Evolutionary conservation across 176 grass and related monocot genomes (phyloP).

Genomic region (Cenchrus fungigraminus): DNA sequence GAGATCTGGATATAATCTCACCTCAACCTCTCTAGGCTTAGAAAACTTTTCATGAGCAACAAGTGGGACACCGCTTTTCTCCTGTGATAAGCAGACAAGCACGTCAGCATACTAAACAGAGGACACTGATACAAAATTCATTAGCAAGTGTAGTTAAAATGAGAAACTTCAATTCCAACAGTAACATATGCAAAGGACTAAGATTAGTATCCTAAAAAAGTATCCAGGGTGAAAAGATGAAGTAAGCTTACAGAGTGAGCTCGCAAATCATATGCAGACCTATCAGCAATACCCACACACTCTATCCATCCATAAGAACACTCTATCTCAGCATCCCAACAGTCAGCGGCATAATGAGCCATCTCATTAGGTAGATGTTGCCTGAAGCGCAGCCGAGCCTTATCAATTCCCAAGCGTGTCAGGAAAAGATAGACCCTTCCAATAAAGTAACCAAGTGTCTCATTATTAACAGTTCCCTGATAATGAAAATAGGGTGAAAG

Average conservation of each 20-base stretch:
- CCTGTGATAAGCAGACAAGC: constrained; percentile 41
- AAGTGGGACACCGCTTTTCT: constrained; percentile 78
- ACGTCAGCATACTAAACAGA: not conserved
- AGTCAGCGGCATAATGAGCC: constrained; percentile 89
- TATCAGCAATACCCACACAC: constrained; percentile 84
- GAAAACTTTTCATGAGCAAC: constrained; percentile 76
- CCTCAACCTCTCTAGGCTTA: constrained; percentile 82
- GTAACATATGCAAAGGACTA: constrained; percentile 5
- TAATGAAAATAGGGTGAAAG: not conserved
- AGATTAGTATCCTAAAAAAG: not conserved
- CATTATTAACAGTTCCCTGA: constrained; percentile 82
- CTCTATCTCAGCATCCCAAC: constrained; percentile 91
- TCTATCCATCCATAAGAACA: constrained; percentile 88
- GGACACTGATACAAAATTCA: not conserved
- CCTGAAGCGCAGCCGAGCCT: constrained; percentile 62
- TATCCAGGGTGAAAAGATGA: not conserved
- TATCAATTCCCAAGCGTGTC: constrained; percentile 75
- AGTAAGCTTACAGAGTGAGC: constrained; percentile 68
- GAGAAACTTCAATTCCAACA: not conserved
- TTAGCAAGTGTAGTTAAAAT: not conserved
- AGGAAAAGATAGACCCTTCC: constrained; percentile 88
- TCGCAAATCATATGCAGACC: constrained; percentile 83
- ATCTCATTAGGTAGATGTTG: constrained; percentile 92
- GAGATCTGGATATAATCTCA: constrained; percentile 33
- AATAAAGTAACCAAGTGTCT: constrained; percentile 91